phyloP scores from a whole-genome alignment of 1,284 basidiomycete species.

The Rhodotorula mucilaginosa region DNA sequence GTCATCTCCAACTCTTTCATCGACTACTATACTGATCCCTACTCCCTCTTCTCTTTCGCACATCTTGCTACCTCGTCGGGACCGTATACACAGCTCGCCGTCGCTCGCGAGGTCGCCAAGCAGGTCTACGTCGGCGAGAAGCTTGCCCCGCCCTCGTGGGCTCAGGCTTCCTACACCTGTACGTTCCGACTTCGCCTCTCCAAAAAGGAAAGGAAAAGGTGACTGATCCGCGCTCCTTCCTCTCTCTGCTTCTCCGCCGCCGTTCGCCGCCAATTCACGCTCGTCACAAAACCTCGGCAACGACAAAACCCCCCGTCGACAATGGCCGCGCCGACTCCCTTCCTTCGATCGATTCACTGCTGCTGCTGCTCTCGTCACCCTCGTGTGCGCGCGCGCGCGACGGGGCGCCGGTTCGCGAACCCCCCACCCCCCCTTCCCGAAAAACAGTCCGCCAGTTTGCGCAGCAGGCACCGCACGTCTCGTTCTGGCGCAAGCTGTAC shows the following conservation, averaged over 20 bases:
- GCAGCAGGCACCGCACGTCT: slow-evolving; percentile 62
- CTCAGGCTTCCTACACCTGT: slow-evolving; percentile 60
- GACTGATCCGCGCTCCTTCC: neutral
- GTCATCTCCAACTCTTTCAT: neutral
- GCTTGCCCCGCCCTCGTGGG: slow-evolving; percentile 74
- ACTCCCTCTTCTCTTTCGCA: slow-evolving; percentile 2
- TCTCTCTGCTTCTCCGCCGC: no score
- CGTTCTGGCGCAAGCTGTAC: slow-evolving; percentile 68
- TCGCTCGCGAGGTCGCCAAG: slow-evolving; percentile 78
- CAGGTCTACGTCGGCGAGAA: slow-evolving; percentile 88
- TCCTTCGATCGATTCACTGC: no score
- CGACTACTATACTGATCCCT: neutral
- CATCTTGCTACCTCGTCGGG: slow-evolving; percentile 40
- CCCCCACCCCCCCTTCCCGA: neutral
- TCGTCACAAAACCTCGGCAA: no score
- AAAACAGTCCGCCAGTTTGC: slow-evolving; percentile 66
- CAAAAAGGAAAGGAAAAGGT: no score
- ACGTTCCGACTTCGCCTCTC: neutral
- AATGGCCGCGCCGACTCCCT: no score
- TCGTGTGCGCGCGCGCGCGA: no score
- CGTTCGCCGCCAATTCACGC: no score
- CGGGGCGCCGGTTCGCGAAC: no score
- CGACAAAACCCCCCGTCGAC: no score
- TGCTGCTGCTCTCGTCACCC: no score
- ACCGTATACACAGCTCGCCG: slow-evolving; percentile 52